Base-by-base conservation (phyloP, 2,329 filamentous ascomycete species). In the Scytalidium sp. region DNA sequence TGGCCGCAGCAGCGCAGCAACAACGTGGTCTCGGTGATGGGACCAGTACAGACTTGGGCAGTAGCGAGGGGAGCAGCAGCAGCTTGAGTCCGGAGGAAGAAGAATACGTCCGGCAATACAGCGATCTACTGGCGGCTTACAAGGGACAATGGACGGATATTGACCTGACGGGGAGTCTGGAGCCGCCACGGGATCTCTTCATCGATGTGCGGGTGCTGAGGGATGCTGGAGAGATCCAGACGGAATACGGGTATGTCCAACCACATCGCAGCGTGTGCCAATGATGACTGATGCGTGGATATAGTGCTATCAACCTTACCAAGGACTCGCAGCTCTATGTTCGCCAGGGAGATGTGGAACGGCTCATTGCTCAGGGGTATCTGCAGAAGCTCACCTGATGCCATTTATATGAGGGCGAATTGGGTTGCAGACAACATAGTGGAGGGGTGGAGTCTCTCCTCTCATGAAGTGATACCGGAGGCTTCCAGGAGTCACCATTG, bases 241-340 rank as follows among this genome's bases (percentile, higher is more conserved):
- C 94, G 0, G 95, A 99, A 76, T 99, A 99, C 66, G 94, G 94
- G 88, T 96, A 78, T 69, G 85, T 75, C n/a, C n/a, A n/a, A n/a
- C n/a, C n/a, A n/a, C n/a, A n/a, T n/a, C n/a, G n/a, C n/a, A n/a
- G n/a, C n/a, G n/a, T n/a, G n/a, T 43, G 41, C 49, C 54, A 46
- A 56, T 58, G 47, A 43, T 41, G 23, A 41, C 50, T 47, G 57
- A 63, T 57, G 50, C 44, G 56, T 49, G 8, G 44, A 43, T 41
- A 27, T 60, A 96, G 91, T 15, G 89, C 92, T 11, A 97, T 99
- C 62, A 97, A 88, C 52, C 79, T 99, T 73, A 96, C 91, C 32
- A 97, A 96, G 71, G 97, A 99, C 70, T 97, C 92, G 64, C 94
- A 99, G 66, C 96, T 99, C 65, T 97, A 95, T 64, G 94, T 99